Evolutionary conservation across 805 yeast genomes (phyloP).

Genomic region (Kodamaea restingae): DNA sequence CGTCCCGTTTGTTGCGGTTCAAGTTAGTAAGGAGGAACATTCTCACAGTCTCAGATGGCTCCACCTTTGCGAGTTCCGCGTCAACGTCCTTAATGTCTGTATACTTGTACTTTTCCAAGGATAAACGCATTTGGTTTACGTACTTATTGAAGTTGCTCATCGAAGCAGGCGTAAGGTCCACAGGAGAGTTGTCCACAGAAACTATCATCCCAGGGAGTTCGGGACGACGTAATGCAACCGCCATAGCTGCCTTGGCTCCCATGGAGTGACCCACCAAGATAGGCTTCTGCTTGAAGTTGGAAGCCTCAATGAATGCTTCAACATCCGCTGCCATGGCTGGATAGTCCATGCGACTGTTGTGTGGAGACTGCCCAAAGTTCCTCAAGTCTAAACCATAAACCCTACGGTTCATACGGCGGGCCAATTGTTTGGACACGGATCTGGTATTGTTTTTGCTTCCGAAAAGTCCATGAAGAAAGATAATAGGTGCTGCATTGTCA

Average conservation of each 20-base stretch:
- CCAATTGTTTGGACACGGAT: conserved; percentile 63
- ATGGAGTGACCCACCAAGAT: conserved; percentile 77
- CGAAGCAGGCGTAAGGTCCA: conserved; percentile 51
- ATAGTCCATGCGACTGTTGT: conserved; percentile 65
- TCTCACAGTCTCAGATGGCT: conserved; percentile 54
- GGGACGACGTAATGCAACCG: conserved; percentile 66
- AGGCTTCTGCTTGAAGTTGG: conserved; percentile 40
- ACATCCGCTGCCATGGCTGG: conserved; percentile 82
- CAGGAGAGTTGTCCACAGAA: conserved; percentile 88
- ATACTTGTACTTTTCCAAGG: conserved; percentile 46
- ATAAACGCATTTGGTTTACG: conserved; percentile 55
- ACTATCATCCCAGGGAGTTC: conserved; percentile 58
- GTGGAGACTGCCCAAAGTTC: conserved; percentile 93
- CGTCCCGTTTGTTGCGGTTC: conserved; percentile 38
- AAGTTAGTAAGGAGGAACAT: conserved; percentile 77
- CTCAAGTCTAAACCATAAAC: conserved; percentile 74
- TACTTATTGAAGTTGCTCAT: conserved; percentile 59
- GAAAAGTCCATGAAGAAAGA: conserved; percentile 84
- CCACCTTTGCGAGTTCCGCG: conserved; percentile 56
- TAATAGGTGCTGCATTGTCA: conserved; percentile 51
- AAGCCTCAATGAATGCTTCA: conserved; percentile 58
- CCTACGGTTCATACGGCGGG: conserved; percentile 46
- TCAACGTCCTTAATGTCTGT: conserved; percentile 65
- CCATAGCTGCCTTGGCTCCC: conserved; percentile 97
- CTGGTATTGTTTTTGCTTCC: conserved; percentile 82